Conservation (phyloP, 2,329 filamentous ascomycete genomes). For the Epicoccum sorghinum region DNA sequence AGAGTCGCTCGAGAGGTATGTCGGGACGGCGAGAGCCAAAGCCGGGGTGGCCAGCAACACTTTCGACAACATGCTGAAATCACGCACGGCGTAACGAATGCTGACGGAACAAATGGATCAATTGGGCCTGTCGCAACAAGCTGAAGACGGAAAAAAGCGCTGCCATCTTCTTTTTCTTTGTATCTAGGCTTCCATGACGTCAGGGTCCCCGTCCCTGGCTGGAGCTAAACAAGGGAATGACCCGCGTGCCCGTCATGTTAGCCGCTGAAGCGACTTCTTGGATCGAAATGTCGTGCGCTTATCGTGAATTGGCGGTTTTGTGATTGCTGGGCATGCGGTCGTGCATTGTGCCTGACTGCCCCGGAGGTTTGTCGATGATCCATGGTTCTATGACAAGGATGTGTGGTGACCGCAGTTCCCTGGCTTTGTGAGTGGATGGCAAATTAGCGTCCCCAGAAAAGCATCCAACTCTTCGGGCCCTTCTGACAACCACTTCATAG, state of each 20-base stretch:
- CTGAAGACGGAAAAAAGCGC: background rate
- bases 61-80: conserved; percentile 15
- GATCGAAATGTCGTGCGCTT: background rate
- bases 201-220: conserved; percentile 11
- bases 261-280: background rate
- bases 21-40: conserved; percentile 22
- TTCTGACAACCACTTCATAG: too few relatives aligned
- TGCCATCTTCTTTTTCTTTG: conserved; percentile 3
- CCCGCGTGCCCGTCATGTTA: background rate
- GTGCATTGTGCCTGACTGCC: background rate
- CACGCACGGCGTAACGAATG: background rate
- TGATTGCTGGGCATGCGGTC: background rate
- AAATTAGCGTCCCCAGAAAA: background rate
- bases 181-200: conserved; percentile 5
- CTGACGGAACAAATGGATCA: background rate
- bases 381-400: background rate
- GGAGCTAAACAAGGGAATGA: conserved; percentile 8
- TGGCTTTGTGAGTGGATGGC: background rate
- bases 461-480: background rate
- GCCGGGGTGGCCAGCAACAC: conserved; percentile 27
- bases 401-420: background rate
- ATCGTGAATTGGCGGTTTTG: background rate
- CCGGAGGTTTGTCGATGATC: background rate
- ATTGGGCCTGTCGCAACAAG: conserved; percentile 10
- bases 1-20: conserved; percentile 10